Conservation (phyloP, 192 early-diverging fungal genomes). For the Phlyctochytrium planicorne region DNA sequence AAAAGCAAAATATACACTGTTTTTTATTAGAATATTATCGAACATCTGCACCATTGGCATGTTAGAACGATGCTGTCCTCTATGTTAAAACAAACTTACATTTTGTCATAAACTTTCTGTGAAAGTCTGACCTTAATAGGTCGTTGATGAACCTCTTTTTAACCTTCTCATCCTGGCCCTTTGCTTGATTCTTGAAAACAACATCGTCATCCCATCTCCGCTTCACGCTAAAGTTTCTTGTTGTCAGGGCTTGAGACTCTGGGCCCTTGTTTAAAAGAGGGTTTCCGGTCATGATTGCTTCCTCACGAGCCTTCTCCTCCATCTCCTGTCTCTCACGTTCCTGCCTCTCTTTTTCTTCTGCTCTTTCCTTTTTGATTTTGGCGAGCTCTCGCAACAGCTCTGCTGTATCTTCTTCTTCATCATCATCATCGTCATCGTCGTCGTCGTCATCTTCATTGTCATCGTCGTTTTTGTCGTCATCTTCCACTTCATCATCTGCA, state of each 20-base stretch:
- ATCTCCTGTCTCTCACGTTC: slow-evolving; percentile 67
- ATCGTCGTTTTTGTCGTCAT: slow-evolving; percentile 32
- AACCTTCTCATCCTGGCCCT: slow-evolving; percentile 79
- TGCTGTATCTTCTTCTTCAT: slow-evolving; percentile 89
- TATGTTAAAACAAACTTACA: slow-evolving; percentile 16
- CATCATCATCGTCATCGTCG: slow-evolving; percentile 54
- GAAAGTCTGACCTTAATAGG: slow-evolving; percentile 93
- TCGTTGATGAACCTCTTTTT: slow-evolving; percentile 98
- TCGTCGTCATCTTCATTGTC: slow-evolving; percentile 38
- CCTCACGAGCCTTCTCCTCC: slow-evolving; percentile 56
- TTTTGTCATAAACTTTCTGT: slow-evolving; percentile 94
- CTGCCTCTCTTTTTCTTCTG: slow-evolving; percentile 83
- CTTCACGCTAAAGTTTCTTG: slow-evolving; percentile 78
- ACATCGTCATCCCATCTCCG: slow-evolving; percentile 98
- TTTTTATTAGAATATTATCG: too few relatives aligned
- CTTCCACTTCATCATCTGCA: slow-evolving; percentile 48
- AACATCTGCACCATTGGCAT: too few relatives aligned
- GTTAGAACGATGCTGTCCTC: background rate
- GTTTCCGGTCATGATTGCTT: slow-evolving; percentile 74
- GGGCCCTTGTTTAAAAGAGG: slow-evolving; percentile 70
- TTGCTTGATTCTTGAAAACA: slow-evolving; percentile 95
- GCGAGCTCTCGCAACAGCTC: slow-evolving; percentile 68
- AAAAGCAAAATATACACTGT: too few relatives aligned
- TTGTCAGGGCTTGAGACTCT: slow-evolving; percentile 15
- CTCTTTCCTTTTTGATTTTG: slow-evolving; percentile 91